Base-by-base conservation (phyloP, 2,329 filamentous ascomycete genomes). In the Ophiosphaerella herpotricha region DNA sequence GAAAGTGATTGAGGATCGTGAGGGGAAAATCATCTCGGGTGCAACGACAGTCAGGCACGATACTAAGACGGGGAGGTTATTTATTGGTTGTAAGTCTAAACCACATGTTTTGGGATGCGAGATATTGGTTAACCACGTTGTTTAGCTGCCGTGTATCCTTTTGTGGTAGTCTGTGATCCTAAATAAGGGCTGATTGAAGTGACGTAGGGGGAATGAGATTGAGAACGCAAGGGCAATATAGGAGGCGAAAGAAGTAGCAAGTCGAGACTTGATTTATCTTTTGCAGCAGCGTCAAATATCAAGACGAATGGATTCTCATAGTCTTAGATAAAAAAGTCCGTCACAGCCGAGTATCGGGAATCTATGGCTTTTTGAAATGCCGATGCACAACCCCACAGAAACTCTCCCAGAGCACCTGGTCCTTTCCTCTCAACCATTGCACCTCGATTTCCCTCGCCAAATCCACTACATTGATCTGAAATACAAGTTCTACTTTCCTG, bases 391-490 rank as follows among this genome's bases (percentile, higher is more conserved):
- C 91, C 0, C 90, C 91, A 52, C 86, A 88, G 55, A 99, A 91
- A 68, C 92, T 97, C 74, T 95, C 89, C 72, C 93, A 96, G 0
- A 94, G 67, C 0, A 86, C 80, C 14, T 82, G 77, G 58, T 96
- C 89, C 5, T 80, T 78, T 0, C 94, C 93, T 61, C 90, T 85
- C 1, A 90, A 66, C 92, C 90, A 95, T 29, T 89, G 79, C 0
- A 86, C 75, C 14, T 75, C 70, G 3, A 77, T 70, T 13, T 72
- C 66, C 4, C 33, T 70, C 66, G 36, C 74, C 65, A 64, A 57
- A 35, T 71, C 71, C 13, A 63, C 47, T 6, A 71, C 58, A 5
- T 45, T 48, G 35, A 80, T 69, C 45, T 72, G 71, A 39, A 80
- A 75, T 0, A 70, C 75, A 16, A 81, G 50, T 5, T 68, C 70